Percentiles rank a stretch among this genome's conserved stretches.
These are phyloP conservation scores for Beauveria asiatica DNA, from an alignment of 2,329 filamentous ascomycete species.

Conservation along the genomic window DNA sequence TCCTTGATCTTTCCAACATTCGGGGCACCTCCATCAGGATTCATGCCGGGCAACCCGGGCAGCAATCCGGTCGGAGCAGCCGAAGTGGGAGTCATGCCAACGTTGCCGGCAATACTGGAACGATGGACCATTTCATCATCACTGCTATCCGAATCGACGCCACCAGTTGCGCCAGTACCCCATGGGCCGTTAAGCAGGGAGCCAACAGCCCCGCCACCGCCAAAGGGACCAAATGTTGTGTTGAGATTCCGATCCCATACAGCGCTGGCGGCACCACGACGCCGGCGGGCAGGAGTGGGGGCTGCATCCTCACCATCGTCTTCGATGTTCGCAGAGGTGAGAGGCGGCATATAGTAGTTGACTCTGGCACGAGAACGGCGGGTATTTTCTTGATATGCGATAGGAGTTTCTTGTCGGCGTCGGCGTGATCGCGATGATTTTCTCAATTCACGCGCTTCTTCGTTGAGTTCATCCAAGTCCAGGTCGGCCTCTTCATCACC, in stretches of 20 bases:
- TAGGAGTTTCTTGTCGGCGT: constrained; percentile 42
- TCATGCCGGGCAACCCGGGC: constrained; percentile 30
- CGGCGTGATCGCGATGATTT: constrained; percentile 45
- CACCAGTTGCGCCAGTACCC: constrained; percentile 64
- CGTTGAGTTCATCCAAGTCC: constrained; percentile 55
- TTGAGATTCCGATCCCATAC: constrained; percentile 75
- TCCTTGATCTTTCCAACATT: constrained; percentile 93
- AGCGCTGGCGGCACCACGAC: constrained; percentile 49
- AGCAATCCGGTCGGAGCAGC: constrained; percentile 39
- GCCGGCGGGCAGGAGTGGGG: constrained; percentile 61
- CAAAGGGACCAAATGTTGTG: constrained; percentile 88
- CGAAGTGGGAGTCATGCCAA: constrained; percentile 52
- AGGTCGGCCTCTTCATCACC: constrained; percentile 50
- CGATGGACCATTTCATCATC: constrained; percentile 78
- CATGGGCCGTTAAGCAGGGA: constrained; percentile 68
- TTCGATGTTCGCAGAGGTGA: constrained; percentile 54
- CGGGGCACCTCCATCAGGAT: constrained; percentile 43
- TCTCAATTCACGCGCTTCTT: constrained; percentile 55
- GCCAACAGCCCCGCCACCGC: constrained; percentile 66
- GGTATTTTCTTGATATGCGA: constrained; percentile 50
- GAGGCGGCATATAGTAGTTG: constrained; percentile 79
- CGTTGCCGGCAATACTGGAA: constrained; percentile 46
- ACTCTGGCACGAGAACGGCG: constrained; percentile 52
- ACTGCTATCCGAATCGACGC: constrained; percentile 89
- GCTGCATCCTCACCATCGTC: constrained; percentile 60